phyloP scores from a whole-genome alignment of 495 filamentous ascomycete genomes.

The Chaetomium fimeti region DNA sequence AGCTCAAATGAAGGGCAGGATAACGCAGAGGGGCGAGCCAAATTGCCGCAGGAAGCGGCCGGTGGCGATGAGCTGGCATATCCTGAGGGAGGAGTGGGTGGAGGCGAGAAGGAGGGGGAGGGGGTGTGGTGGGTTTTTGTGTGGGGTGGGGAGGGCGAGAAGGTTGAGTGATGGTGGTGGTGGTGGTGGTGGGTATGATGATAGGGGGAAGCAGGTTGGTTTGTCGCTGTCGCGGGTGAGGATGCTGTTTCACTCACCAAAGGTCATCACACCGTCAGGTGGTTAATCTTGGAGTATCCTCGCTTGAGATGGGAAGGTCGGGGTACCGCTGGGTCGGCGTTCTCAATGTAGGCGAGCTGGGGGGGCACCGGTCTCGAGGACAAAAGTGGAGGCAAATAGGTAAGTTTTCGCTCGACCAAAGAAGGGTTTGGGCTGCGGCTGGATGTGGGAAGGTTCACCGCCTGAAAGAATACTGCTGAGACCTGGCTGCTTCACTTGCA shows the following conservation, averaged over 20 bases:
- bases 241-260: not conserved
- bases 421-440: no score
- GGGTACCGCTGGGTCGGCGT: not conserved
- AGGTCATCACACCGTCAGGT: not conserved
- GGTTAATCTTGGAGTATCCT: not conserved
- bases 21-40: no score
- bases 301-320: not conserved
- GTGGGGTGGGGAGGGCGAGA: not conserved
- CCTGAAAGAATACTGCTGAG: not conserved
- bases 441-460: not conserved
- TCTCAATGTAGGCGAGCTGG: not conserved
- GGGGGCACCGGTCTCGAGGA: not conserved
- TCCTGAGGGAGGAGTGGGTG: conserved; percentile 35
- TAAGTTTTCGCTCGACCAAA: not conserved
- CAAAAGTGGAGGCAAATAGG: not conserved
- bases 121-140: not conserved
- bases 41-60: no score
- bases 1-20: no score
- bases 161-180: not conserved
- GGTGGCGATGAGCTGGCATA: conserved; percentile 55
- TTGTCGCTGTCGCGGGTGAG: not conserved
- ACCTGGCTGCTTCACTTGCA: not conserved
- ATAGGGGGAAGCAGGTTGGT: not conserved
- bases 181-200: not conserved
- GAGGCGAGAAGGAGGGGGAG: not conserved